Percentiles rank a stretch among this genome's conserved stretches.
phyloP scores from a whole-genome alignment of 192 early-diverging fungal genomes.

The Mortierella alpina region DNA sequence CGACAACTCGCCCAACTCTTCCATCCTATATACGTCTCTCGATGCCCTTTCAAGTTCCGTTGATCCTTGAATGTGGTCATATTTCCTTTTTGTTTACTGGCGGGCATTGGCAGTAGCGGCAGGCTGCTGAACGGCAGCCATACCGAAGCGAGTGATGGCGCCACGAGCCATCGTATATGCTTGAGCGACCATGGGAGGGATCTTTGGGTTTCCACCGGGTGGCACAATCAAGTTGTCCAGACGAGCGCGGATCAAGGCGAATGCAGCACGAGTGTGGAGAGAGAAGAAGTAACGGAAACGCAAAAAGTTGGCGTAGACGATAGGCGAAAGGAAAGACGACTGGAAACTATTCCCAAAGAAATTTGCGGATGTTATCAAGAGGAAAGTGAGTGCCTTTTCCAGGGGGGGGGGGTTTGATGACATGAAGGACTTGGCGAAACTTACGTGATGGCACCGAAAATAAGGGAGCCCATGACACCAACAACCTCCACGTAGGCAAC shows the following conservation, averaged over 20 bases:
- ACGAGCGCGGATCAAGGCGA: slow-evolving; percentile 49
- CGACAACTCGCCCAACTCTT: too few relatives aligned
- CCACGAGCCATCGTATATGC: slow-evolving; percentile 51
- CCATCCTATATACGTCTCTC: too few relatives aligned
- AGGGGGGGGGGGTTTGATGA: too few relatives aligned
- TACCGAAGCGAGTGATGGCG: slow-evolving; percentile 42
- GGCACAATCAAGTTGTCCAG: slow-evolving; percentile 57
- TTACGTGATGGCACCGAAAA: slow-evolving; percentile 66
- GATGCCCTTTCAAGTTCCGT: too few relatives aligned
- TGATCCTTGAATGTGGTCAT: too few relatives aligned
- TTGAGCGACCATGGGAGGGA: slow-evolving; percentile 58
- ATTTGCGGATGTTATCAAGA: neutral
- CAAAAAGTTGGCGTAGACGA: slow-evolving; percentile 79
- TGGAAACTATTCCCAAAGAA: slow-evolving; percentile 42
- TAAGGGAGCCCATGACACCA: slow-evolving; percentile 70
- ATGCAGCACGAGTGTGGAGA: slow-evolving; percentile 60
- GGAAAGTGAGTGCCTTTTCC: neutral
- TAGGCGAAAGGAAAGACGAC: slow-evolving; percentile 62
- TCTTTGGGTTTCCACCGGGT: slow-evolving; percentile 57
- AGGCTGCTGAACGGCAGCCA: slow-evolving; percentile 44
- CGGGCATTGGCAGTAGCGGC: slow-evolving; percentile 15
- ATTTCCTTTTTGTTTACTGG: slow-evolving; percentile 7
- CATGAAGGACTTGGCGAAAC: slow-evolving; percentile 14
- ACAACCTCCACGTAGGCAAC: slow-evolving; percentile 79
- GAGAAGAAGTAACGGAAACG: slow-evolving; percentile 78